Conservation (phyloP, 331 rosid genomes). For the Quercus tomentella region DNA sequence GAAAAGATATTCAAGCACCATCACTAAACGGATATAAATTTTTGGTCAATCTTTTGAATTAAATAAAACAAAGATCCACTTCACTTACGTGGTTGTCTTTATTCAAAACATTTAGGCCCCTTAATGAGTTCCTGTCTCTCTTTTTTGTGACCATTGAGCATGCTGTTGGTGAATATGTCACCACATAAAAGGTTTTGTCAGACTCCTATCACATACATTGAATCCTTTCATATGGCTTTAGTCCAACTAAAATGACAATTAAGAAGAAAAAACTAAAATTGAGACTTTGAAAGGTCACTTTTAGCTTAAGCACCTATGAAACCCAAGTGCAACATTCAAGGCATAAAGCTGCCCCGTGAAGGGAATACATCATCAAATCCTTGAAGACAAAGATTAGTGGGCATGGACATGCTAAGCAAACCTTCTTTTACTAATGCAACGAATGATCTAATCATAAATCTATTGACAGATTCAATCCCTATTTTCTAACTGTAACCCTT, state of each 20-base stretch:
- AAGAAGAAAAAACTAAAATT: background rate
- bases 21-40: background rate
- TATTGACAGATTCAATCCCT: background rate
- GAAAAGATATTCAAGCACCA: background rate
- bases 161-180: background rate
- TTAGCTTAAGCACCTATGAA: background rate
- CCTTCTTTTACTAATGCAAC: background rate
- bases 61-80: conserved; percentile 1
- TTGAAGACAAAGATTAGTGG: background rate
- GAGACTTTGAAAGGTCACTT: background rate
- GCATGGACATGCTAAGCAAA: background rate
- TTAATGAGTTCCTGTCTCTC: conserved; percentile 5
- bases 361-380: background rate
- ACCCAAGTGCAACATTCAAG: background rate
- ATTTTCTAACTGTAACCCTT: background rate
- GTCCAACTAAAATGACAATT: background rate
- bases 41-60: background rate
- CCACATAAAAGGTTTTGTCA: background rate
- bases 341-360: background rate
- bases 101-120: conserved; percentile 1
- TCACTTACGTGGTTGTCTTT: conserved; percentile 5
- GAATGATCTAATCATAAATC: background rate
- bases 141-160: conserved; percentile 13
- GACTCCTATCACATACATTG: background rate
- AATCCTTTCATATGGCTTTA: background rate